phyloP scores from a whole-genome alignment of 2,329 filamentous ascomycete genomes.

The Thielaviopsis musarum region DNA sequence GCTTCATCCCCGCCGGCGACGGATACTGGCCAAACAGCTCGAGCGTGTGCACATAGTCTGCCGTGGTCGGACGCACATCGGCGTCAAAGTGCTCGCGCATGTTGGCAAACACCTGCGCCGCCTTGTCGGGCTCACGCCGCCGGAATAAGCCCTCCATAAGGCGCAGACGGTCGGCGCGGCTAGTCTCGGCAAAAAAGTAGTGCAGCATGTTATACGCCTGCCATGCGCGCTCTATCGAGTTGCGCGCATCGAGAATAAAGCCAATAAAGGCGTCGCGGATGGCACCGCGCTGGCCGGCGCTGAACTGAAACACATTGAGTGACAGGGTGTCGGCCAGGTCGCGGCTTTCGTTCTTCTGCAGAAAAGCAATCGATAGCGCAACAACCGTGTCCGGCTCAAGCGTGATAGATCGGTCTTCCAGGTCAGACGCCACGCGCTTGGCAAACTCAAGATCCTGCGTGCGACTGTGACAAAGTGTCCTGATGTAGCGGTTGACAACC shows the following conservation, averaged over 20 bases:
- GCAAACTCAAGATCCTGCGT: conserved; percentile 53
- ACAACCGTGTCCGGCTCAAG: conserved; percentile 62
- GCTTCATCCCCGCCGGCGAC: conserved; percentile 44
- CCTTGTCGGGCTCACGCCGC: conserved; percentile 67
- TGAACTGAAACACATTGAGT: conserved; percentile 53
- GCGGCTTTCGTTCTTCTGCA: conserved; percentile 58
- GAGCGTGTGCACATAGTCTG: conserved; percentile 65
- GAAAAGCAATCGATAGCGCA: conserved; percentile 54
- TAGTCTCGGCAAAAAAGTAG: conserved; percentile 48
- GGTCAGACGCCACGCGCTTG: conserved; percentile 52
- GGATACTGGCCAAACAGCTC: conserved; percentile 49
- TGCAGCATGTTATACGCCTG: conserved; percentile 48
- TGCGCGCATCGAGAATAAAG: conserved; percentile 48
- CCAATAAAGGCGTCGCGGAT: conserved; percentile 49
- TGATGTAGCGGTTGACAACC: conserved; percentile 55
- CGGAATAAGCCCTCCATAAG: conserved; percentile 74
- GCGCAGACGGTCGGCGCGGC: conserved; percentile 44
- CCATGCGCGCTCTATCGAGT: conserved; percentile 48
- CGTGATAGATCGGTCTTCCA: conserved; percentile 52
- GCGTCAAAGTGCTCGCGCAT: conserved; percentile 66
- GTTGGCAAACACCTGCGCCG: conserved; percentile 71
- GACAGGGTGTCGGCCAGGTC: conserved; percentile 74
- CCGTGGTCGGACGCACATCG: conserved; percentile 46
- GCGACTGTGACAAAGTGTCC: conserved; percentile 43
- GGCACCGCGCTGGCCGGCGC: conserved; percentile 47